These are phyloP conservation scores for Tetrapisispora arboricola DNA, from an alignment of 805 yeast genomes.

Conservation along the genomic window DNA sequence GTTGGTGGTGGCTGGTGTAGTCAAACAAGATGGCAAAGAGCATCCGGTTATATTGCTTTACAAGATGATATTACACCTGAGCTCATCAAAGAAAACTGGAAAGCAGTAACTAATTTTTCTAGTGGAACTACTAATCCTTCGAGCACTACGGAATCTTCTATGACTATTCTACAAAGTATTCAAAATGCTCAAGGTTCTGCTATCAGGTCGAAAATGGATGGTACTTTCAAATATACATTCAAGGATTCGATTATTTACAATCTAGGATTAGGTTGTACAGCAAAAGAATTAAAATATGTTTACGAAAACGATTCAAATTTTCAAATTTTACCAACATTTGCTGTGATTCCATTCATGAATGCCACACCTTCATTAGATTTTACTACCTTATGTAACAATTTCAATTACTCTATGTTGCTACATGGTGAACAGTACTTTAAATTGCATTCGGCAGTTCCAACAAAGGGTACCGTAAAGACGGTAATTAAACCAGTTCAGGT, in stretches of 20 bases:
- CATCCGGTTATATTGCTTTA: conserved; percentile 67
- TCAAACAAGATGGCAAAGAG: conserved; percentile 88
- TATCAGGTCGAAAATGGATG: conserved; percentile 26
- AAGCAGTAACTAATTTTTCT: conserved; percentile 54
- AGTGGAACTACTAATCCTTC: conserved; percentile 39
- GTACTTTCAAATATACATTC: conserved; percentile 47
- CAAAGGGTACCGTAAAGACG: conserved; percentile 53
- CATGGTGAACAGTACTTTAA: conserved; percentile 94
- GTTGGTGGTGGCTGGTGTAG: conserved; percentile 97
- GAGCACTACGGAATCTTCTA: conserved; percentile 64
- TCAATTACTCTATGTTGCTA: conserved; percentile 78
- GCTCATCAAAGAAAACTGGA: conserved; percentile 58
- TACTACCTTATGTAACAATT: conserved; percentile 57
- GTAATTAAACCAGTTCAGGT: conserved; percentile 60
- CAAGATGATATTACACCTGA: conserved; percentile 45
- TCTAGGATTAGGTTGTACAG: conserved; percentile 77
- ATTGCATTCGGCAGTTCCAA: conserved; percentile 63
- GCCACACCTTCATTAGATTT: conserved; percentile 48
- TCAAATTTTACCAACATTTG: conserved; percentile 81
- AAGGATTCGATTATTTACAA: conserved; percentile 76
- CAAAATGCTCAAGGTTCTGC: conserved; percentile 29
- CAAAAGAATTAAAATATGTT: conserved; percentile 63
- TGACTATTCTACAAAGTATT: conserved; percentile 63
- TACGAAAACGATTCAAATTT: conserved; percentile 72
- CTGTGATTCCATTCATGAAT: conserved; percentile 77